Evolutionary conservation across 2,329 filamentous ascomycete genomes (phyloP).

Genomic region (Diaporthe amygdali): DNA sequence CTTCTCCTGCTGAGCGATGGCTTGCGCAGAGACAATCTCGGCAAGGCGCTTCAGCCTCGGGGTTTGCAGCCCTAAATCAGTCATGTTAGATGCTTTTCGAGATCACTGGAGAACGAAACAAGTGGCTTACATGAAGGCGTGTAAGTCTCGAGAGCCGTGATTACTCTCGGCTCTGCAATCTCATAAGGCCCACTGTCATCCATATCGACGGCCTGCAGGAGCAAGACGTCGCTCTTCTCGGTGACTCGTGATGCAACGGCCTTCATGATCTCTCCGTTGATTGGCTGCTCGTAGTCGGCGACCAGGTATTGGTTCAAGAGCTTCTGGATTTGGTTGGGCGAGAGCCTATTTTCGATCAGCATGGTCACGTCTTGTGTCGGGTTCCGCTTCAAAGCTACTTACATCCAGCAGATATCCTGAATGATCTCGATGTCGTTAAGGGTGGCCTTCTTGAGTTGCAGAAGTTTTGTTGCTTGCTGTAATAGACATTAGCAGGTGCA

Average conservation of each 20-base stretch:
- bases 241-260: conserved; percentile 95
- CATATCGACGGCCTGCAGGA: conserved; percentile 96
- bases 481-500: conserved; percentile 33
- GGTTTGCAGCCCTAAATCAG: conserved; percentile 84
- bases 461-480: conserved; percentile 94
- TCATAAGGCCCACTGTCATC: conserved; percentile 98
- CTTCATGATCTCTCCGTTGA: conserved; percentile 99
- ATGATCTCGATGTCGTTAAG: conserved; percentile 99
- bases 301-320: conserved; percentile 98
- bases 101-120: not conserved
- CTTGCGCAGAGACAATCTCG: conserved; percentile 97
- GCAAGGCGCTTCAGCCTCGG: conserved; percentile 92
- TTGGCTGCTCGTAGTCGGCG: conserved; percentile 98
- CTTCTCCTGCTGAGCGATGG: conserved; percentile 93
- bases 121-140: conserved; percentile 87
- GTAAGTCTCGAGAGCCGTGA: conserved; percentile 96
- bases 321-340: conserved; percentile 98
- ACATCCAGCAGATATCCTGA: conserved; percentile 99
- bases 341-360: conserved; percentile 66
- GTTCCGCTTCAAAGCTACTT: conserved; percentile 48
- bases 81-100: conserved; percentile 29
- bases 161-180: conserved; percentile 94
- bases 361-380: not conserved
- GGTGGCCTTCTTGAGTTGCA: conserved; percentile 98
- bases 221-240: conserved; percentile 95